phyloP scores from a whole-genome alignment of 1,139 yeast genomes.

The Candida albicans region DNA sequence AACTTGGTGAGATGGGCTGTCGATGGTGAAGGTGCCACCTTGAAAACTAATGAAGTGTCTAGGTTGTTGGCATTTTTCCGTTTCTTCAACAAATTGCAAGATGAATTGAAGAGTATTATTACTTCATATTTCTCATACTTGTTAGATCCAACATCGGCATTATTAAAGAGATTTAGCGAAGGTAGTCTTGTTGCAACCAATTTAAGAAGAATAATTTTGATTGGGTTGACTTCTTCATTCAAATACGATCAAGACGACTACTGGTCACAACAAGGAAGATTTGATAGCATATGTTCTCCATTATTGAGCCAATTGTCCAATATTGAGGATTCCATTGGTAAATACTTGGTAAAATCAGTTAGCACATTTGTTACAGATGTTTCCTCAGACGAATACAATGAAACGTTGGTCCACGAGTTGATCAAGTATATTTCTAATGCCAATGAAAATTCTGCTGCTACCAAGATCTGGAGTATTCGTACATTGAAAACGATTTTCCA shows the following conservation, averaged over 20 bases:
- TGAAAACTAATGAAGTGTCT: slow-evolving; percentile 46
- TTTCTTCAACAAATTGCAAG: slow-evolving; percentile 82
- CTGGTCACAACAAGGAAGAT: slow-evolving; percentile 88
- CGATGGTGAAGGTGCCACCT: slow-evolving; percentile 68
- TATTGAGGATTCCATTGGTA: slow-evolving; percentile 71
- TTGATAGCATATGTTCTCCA: slow-evolving; percentile 64
- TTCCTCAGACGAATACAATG: slow-evolving; percentile 82
- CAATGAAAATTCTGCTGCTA: slow-evolving; percentile 29
- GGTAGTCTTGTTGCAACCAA: slow-evolving; percentile 48
- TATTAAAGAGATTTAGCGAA: slow-evolving; percentile 50
- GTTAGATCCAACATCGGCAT: slow-evolving; percentile 63
- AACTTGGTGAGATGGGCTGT: slow-evolving; percentile 91
- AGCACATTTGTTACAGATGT: slow-evolving; percentile 72
- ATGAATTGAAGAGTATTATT: slow-evolving; percentile 78
- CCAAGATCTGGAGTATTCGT: slow-evolving; percentile 82
- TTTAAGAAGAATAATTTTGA: slow-evolving; percentile 68
- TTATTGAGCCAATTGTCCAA: slow-evolving; percentile 65
- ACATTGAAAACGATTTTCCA: slow-evolving; percentile 80
- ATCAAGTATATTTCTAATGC: slow-evolving; percentile 40
- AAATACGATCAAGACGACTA: slow-evolving; percentile 90
- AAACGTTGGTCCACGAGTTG: slow-evolving; percentile 38
- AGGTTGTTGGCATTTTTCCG: slow-evolving; percentile 76
- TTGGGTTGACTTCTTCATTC: slow-evolving; percentile 74
- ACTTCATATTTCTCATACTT: slow-evolving; percentile 87
- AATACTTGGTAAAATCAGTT: slow-evolving; percentile 76